These are phyloP conservation scores for Triticum dicoccoides DNA, from an alignment of 176 grass and related monocot species.

Conservation along the genomic window DNA sequence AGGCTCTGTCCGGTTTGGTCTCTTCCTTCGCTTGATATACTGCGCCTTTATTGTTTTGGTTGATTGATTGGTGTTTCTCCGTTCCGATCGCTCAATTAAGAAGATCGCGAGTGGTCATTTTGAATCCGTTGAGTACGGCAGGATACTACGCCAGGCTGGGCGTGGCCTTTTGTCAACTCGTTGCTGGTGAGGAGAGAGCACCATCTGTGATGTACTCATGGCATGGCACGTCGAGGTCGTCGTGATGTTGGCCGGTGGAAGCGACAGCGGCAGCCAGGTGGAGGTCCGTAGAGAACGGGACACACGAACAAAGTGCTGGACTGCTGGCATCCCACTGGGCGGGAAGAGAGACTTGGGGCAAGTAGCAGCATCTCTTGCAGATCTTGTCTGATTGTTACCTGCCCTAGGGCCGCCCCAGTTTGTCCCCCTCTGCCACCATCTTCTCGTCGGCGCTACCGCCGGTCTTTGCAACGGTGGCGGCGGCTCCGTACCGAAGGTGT, in stretches of 20 bases:
- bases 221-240: constrained; percentile 7
- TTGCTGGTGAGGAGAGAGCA: not conserved
- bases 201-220: not conserved
- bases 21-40: not conserved
- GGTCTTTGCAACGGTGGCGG: too few species aligned
- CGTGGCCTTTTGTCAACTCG: not conserved
- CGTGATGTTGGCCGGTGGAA: not conserved
- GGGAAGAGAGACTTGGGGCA: too few species aligned
- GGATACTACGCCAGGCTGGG: not conserved
- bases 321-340: not conserved
- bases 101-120: not conserved
- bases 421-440: too few species aligned
- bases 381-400: too few species aligned
- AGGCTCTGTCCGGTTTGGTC: not conserved
- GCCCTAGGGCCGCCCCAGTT: too few species aligned
- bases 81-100: not conserved
- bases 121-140: not conserved
- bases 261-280: not conserved
- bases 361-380: too few species aligned
- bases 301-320: not conserved
- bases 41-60: not conserved
- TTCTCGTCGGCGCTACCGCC: too few species aligned
- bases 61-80: not conserved
- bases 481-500: too few species aligned
- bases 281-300: not conserved